phyloP scores from a whole-genome alignment of 106 monocot species.

The Chionographis japonica region DNA sequence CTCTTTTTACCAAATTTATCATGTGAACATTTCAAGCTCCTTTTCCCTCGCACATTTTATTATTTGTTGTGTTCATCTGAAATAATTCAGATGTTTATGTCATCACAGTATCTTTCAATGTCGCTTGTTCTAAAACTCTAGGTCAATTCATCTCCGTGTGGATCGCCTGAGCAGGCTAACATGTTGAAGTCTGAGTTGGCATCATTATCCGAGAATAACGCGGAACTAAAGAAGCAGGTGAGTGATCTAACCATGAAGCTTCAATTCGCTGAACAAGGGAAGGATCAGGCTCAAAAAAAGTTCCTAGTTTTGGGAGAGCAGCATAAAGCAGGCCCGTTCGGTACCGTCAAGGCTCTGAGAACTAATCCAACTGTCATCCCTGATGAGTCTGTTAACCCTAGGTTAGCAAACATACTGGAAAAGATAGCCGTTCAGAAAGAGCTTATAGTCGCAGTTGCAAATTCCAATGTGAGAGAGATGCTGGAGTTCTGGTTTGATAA shows the following conservation, averaged over 20 bases:
- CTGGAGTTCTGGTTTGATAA: conserved; percentile 67
- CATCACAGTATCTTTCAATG: too few species aligned
- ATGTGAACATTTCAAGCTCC: too few species aligned
- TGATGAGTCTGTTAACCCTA: conserved; percentile 84
- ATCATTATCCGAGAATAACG: conserved; percentile 50
- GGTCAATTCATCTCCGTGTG: conserved; percentile 41
- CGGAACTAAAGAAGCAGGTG: conserved; percentile 65
- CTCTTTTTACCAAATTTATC: too few species aligned
- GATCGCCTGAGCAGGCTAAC: conserved; percentile 44
- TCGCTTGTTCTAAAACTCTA: conserved; percentile 8
- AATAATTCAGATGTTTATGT: too few species aligned
- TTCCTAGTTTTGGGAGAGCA: conserved; percentile 29
- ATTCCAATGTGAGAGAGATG: conserved; percentile 81
- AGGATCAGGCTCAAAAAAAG: conserved; percentile 55
- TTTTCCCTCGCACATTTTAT: too few species aligned
- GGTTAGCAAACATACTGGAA: conserved; percentile 62
- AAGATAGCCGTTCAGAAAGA: conserved; percentile 61
- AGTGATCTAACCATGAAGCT: conserved; percentile 50
- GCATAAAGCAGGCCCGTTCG: conserved; percentile 74
- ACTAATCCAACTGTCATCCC: conserved; percentile 63
- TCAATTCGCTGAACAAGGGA: conserved; percentile 59
- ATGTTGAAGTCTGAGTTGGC: conserved; percentile 60
- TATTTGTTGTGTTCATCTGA: too few species aligned
- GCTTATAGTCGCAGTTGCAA: conserved; percentile 75
- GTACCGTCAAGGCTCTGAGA: conserved; percentile 67